Base-by-base conservation (phyloP, 495 filamentous ascomycete genomes). In the Neurospora discreta region DNA sequence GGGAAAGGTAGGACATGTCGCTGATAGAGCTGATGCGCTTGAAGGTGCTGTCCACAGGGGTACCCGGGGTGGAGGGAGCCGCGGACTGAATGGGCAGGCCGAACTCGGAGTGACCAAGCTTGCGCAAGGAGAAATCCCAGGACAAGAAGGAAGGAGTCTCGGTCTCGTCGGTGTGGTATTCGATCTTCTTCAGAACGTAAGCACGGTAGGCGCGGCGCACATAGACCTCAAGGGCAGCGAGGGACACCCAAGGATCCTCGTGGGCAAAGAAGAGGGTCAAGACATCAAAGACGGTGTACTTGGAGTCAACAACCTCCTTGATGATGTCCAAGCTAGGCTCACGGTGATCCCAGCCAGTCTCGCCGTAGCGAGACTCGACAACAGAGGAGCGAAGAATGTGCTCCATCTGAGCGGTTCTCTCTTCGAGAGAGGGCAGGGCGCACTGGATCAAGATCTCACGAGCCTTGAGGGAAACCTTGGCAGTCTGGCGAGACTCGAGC, bases 211-310 rank as follows among this genome's bases (percentile, higher is more conserved):
- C 95, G 71, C 95, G 93, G 73, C 95, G 95, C 72, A 96, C 90
- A 79, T 99, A 99, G 40, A 98, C 94, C 78, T 99, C 96, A 38
- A 98, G 86, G 58, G 96, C 92, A 69, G 95, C 95, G 71, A 97
- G 84, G 1, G 94, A 93, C 46, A 99, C 95, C 94, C 94, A 98
- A 15, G 92, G 91, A 78, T 99, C 95, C 69, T 91, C 86, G 79
- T 99, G 93, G 52, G 89, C 91, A 77, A 99, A 99, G 88, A 99
- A 99, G 46, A 90, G 88, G 10, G 95, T 91, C 71, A 99, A 81
- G 7, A 99, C 95, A 80, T 99, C 95, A 77, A 97, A 98, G 72
- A 99, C 94, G 60, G 94, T 98, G 83, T 93, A 98, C 84, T 95
- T 95, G 41, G 95, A 98, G 82, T 99, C 95, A 67, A 99, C 92